Evolutionary conservation across 1,139 yeast genomes (phyloP).

Genomic region (Chernovozyma sophiae-reginae): DNA sequence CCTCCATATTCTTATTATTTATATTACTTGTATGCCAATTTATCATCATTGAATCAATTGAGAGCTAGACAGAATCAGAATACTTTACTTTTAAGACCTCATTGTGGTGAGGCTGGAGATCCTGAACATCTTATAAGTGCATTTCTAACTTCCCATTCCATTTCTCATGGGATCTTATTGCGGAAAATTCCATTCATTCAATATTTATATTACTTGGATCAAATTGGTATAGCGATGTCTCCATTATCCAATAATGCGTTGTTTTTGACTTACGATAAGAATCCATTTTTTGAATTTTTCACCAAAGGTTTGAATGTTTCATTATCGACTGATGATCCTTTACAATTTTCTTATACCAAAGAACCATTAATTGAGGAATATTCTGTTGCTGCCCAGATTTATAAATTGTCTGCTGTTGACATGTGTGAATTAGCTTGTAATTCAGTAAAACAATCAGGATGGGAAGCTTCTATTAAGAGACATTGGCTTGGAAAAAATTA

Average conservation of each 20-base stretch:
- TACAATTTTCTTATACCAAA: conserved; percentile 92
- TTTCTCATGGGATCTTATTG: conserved; percentile 89
- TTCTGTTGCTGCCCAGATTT: conserved; percentile 96
- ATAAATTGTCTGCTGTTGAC: conserved; percentile 88
- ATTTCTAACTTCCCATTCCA: conserved; percentile 83
- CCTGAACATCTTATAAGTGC: conserved; percentile 95
- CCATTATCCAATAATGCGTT: conserved; percentile 95
- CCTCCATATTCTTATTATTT: conserved; percentile 98
- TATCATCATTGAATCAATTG: conserved; percentile 81
- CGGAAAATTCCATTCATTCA: conserved; percentile 94
- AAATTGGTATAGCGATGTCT: conserved; percentile 98
- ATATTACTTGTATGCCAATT: conserved; percentile 81
- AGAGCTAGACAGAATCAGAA: conserved; percentile 71
- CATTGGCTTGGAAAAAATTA: conserved; percentile 90
- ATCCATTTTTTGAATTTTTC: conserved; percentile 84
- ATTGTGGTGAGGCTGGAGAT: conserved; percentile 99
- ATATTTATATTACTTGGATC: conserved; percentile 87
- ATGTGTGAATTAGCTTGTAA: conserved; percentile 91
- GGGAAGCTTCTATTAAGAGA: conserved; percentile 76
- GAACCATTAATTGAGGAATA: conserved; percentile 98
- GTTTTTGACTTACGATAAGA: conserved; percentile 93
- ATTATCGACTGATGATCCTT: conserved; percentile 66
- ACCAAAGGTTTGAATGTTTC: conserved; percentile 92
- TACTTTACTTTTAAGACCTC: conserved; percentile 92
- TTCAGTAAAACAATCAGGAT: conserved; percentile 89